phyloP scores from a whole-genome alignment of 2,329 filamentous ascomycete genomes.

The Aspergillus phoenicis region DNA sequence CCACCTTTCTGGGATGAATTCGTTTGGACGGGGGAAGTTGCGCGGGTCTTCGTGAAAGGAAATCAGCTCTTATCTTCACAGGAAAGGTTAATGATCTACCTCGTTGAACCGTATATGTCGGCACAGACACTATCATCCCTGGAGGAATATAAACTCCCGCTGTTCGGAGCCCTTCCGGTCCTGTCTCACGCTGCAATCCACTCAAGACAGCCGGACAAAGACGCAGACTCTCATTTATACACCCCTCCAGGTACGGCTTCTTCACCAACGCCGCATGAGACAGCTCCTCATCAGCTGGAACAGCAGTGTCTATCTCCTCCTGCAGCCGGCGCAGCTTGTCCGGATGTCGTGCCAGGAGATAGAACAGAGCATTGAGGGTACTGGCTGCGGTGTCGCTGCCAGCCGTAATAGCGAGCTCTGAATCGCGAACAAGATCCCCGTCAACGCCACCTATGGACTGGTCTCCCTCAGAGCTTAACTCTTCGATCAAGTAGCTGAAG shows the following conservation, averaged over 20 bases:
- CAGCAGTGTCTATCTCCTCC: slow-evolving; percentile 8
- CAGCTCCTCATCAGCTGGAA: neutral
- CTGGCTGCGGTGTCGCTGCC: slow-evolving; percentile 14
- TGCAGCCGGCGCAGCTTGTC: slow-evolving; percentile 5
- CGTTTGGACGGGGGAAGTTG: slow-evolving; percentile 10
- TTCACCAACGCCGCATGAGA: slow-evolving; percentile 4
- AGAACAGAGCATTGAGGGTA: slow-evolving; percentile 7
- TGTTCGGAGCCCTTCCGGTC: slow-evolving; percentile 6
- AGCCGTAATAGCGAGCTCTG: slow-evolving; percentile 12
- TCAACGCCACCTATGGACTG: neutral
- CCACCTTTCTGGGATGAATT: slow-evolving; percentile 17
- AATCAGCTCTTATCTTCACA: neutral
- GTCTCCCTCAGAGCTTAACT: neutral
- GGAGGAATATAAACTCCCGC: slow-evolving; percentile 13
- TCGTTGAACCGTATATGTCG: slow-evolving; percentile 14
- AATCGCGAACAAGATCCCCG: slow-evolving; percentile 10
- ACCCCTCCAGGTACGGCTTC: slow-evolving; percentile 13
- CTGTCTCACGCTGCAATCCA: slow-evolving; percentile 16
- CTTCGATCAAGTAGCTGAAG: slow-evolving; percentile 16
- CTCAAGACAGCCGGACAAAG: slow-evolving; percentile 11
- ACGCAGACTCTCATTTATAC: slow-evolving; percentile 13
- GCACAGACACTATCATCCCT: slow-evolving; percentile 12
- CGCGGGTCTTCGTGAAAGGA: slow-evolving; percentile 6
- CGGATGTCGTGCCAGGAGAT: slow-evolving; percentile 13
- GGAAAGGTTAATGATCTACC: neutral